Percentiles rank a stretch among this genome's conserved stretches.
phyloP scores from a whole-genome alignment of 805 yeast species.

The Saccharomycopsis vini region DNA sequence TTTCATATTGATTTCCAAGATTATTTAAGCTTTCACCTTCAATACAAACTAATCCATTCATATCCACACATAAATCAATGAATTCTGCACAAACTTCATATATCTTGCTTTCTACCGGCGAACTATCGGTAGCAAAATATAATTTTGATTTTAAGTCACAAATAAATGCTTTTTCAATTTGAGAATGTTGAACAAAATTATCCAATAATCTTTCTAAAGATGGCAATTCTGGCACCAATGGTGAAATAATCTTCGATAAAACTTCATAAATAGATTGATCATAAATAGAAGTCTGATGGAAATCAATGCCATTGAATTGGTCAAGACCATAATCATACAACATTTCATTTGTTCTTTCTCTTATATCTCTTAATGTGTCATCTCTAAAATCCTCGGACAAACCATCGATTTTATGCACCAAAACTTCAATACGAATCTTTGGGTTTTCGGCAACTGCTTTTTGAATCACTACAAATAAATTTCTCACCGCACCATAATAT shows the following conservation, averaged over 20 bases:
- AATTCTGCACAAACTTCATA: constrained; percentile 97
- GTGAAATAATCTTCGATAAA: constrained; percentile 85
- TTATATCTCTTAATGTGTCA: constrained; percentile 93
- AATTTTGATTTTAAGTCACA: constrained; percentile 90
- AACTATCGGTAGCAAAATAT: constrained; percentile 91
- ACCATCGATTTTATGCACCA: constrained; percentile 94
- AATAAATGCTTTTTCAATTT: constrained; percentile 85
- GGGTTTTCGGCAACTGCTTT: constrained; percentile 83
- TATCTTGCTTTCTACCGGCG: constrained; percentile 90
- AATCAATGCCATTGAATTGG: constrained; percentile 74
- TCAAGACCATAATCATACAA: constrained; percentile 81
- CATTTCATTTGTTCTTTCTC: constrained; percentile 93
- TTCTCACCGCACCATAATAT: constrained; percentile 83
- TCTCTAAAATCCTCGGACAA: constrained; percentile 85
- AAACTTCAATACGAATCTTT: constrained; percentile 76
- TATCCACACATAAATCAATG: constrained; percentile 86
- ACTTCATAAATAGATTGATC: constrained; percentile 96
- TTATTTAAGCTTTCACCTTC: not conserved
- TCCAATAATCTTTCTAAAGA: constrained; percentile 83
- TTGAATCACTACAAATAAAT: constrained; percentile 78
- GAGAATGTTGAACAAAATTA: constrained; percentile 77
- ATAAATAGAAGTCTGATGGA: constrained; percentile 82
- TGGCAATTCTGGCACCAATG: constrained; percentile 81
- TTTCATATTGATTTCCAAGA: constrained; percentile 9
- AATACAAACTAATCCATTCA: constrained; percentile 58